phyloP scores from a whole-genome alignment of 1,139 yeast species.

The Yamadazyma sp. region DNA sequence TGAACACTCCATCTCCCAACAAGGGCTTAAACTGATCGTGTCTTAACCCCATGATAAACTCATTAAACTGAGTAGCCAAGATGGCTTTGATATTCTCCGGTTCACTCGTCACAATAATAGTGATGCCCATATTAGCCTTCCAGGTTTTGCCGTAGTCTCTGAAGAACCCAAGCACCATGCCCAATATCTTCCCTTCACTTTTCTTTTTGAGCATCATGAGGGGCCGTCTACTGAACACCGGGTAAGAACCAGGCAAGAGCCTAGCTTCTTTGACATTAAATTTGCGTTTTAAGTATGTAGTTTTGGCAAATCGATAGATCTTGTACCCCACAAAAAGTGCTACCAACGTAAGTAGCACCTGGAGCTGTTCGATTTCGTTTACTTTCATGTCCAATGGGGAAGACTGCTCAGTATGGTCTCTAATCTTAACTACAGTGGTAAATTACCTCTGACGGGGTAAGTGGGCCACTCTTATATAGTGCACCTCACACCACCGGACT shows the following conservation, averaged over 20 bases:
- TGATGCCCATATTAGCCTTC: conserved; percentile 15
- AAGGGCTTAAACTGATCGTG: conserved; percentile 38
- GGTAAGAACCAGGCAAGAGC: conserved; percentile 16
- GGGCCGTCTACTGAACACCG: conserved; percentile 19
- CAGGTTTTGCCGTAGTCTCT: conserved; percentile 9
- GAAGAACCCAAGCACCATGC: conserved; percentile 11
- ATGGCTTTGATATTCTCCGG: conserved; percentile 37
- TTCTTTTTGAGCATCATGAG: conserved; percentile 12
- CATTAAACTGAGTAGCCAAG: conserved; percentile 44
- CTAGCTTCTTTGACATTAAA: conserved; percentile 18
- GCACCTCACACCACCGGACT: too few relatives aligned
- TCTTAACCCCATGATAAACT: conserved; percentile 50
- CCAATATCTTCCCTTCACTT: conserved; percentile 11
- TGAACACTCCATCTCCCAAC: conserved; percentile 57
- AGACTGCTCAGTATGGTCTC: too few relatives aligned
- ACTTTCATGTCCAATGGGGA: not conserved
- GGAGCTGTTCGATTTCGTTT: conserved; percentile 1
- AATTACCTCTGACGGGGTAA: too few relatives aligned
- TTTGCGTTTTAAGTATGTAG: conserved; percentile 10
- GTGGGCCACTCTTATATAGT: too few relatives aligned
- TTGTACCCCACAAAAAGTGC: conserved; percentile 5
- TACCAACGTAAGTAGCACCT: conserved; percentile 1
- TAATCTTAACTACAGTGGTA: too few relatives aligned
- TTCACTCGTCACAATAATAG: conserved; percentile 23
- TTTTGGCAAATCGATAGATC: conserved; percentile 7